phyloP scores from a whole-genome alignment of 228 moss, liverwort and hornwort genomes.

The Sphagnum fallax region DNA sequence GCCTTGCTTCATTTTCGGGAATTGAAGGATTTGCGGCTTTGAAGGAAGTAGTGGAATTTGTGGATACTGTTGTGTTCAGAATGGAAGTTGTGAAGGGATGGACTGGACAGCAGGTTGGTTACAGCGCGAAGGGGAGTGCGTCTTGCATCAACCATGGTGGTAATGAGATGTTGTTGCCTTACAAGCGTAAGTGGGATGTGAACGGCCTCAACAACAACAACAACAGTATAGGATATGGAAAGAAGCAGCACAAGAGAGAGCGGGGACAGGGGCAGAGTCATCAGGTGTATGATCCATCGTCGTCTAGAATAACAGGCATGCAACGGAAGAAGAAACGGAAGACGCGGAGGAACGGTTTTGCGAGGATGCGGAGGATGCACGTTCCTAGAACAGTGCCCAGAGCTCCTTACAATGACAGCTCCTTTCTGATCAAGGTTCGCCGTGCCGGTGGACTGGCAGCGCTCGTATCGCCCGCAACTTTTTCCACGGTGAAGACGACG shows the following conservation, averaged over 20 bases:
- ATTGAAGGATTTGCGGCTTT: too few relatives aligned
- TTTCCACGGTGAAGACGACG: constrained; percentile 55
- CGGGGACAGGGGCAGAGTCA: too few relatives aligned
- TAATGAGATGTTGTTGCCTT: constrained; percentile 17
- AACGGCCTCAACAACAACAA: too few relatives aligned
- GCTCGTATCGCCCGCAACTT: constrained; percentile 56
- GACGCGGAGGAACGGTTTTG: constrained; percentile 59
- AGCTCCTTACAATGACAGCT: constrained; percentile 85
- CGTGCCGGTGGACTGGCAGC: constrained; percentile 69
- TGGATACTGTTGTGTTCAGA: background rate
- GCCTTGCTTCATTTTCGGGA: too few relatives aligned
- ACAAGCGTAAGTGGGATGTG: constrained; percentile 32
- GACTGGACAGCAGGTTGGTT: constrained; percentile 39
- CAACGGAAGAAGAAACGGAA: constrained; percentile 74
- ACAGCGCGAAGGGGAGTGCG: constrained; percentile 8
- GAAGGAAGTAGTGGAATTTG: too few relatives aligned
- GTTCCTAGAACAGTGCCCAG: constrained; percentile 32
- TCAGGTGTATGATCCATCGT: constrained; percentile 33
- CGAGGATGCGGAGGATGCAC: constrained; percentile 51
- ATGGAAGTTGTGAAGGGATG: constrained; percentile 44
- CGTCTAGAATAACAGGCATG: constrained; percentile 67
- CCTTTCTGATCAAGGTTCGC: constrained; percentile 85
- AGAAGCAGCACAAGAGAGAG: too few relatives aligned
- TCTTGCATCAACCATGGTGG: background rate
- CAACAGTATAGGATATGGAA: too few relatives aligned